phyloP scores from a whole-genome alignment of 2,329 filamentous ascomycete species.

The Aureobasidium pullulans region DNA sequence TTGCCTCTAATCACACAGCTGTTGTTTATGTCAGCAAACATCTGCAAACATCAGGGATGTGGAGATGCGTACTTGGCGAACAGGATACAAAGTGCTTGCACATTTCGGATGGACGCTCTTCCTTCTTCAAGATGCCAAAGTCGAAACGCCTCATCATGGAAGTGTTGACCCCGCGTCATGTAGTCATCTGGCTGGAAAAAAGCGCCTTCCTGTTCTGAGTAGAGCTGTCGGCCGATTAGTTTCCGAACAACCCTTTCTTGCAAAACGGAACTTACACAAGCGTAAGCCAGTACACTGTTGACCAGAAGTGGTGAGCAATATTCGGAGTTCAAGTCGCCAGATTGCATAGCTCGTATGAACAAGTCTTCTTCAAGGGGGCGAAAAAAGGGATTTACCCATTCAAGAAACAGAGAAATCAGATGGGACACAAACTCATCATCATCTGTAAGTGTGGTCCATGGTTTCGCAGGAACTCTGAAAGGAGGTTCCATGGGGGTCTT shows the following conservation, averaged over 20 bases:
- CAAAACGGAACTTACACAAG: neutral
- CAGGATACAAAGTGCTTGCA: neutral
- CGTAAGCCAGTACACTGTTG: slow-evolving; percentile 26
- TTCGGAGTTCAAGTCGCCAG: slow-evolving; percentile 20
- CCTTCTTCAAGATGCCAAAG: slow-evolving; percentile 14
- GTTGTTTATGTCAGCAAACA: neutral
- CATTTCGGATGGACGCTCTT: neutral
- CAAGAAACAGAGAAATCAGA: slow-evolving; percentile 22
- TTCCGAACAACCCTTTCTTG: neutral
- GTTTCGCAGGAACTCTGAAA: slow-evolving; percentile 23
- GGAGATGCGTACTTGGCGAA: neutral
- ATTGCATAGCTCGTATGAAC: slow-evolving; percentile 30
- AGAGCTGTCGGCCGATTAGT: neutral
- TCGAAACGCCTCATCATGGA: slow-evolving; percentile 14
- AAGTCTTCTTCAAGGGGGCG: slow-evolving; percentile 29
- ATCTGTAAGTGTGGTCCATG: slow-evolving; percentile 25
- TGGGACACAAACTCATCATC: slow-evolving; percentile 27
- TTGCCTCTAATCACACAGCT: slow-evolving; percentile 7
- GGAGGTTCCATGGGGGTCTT: neutral
- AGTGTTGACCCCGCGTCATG: slow-evolving; percentile 13
- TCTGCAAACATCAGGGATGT: too few species aligned
- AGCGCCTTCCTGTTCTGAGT: slow-evolving; percentile 13
- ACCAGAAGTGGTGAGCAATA: slow-evolving; percentile 32
- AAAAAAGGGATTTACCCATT: slow-evolving; percentile 21
- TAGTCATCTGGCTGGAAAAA: slow-evolving; percentile 9